These are phyloP conservation scores for Hypericum perforatum DNA, from an alignment of 345 rosid species.

Conservation along the genomic window DNA sequence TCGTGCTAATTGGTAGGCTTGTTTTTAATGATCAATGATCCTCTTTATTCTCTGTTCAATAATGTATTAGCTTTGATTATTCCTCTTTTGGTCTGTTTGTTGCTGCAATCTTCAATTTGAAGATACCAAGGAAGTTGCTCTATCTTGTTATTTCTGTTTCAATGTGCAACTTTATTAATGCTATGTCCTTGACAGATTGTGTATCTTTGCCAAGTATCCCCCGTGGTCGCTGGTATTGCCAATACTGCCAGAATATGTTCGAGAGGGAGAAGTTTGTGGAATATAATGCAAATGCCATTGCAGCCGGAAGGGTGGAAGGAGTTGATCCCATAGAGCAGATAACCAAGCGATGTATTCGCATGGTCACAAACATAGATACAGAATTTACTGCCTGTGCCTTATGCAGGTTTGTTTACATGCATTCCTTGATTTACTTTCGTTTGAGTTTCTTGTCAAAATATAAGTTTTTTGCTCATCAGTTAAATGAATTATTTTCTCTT, in stretches of 20 bases:
- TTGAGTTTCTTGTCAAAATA: too few relatives aligned
- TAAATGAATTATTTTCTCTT: background rate
- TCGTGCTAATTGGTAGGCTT: too few relatives aligned
- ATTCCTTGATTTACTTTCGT: too few relatives aligned
- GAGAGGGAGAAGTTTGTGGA: conserved; percentile 64
- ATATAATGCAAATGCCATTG: conserved; percentile 64
- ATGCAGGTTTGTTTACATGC: conserved; percentile 69
- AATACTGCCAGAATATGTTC: conserved; percentile 48
- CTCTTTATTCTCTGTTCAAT: too few relatives aligned
- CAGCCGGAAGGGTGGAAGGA: conserved; percentile 87
- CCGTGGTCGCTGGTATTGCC: conserved; percentile 73
- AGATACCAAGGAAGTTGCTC: too few relatives aligned
- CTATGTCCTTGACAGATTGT: conserved; percentile 42
- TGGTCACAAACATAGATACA: conserved; percentile 47
- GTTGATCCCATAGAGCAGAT: conserved; percentile 85
- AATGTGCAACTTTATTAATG: too few relatives aligned
- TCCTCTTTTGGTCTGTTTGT: background rate
- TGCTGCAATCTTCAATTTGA: too few relatives aligned
- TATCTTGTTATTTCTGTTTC: too few relatives aligned
- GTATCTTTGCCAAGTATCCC: conserved; percentile 49
- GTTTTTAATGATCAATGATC: too few relatives aligned
- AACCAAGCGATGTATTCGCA: conserved; percentile 75
- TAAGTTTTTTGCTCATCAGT: too few relatives aligned
- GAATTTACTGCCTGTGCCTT: conserved; percentile 76
- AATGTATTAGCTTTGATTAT: background rate